These are phyloP conservation scores for Hypoxylon lienhwacheense DNA, from an alignment of 495 filamentous ascomycete genomes.

Conservation along the genomic window DNA sequence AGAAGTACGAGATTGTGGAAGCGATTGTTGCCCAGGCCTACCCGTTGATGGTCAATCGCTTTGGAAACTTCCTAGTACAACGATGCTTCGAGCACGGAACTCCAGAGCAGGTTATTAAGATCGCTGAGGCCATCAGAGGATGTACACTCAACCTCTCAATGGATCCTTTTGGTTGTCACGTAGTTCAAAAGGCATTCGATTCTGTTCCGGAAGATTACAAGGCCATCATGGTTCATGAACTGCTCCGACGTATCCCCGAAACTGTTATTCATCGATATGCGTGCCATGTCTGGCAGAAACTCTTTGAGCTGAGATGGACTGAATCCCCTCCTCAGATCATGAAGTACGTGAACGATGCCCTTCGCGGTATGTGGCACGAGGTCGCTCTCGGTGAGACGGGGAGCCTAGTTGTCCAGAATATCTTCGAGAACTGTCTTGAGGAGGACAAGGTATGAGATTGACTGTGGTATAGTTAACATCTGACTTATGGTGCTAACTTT, in stretches of 20 bases:
- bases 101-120: conserved; percentile 89
- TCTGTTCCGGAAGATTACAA: conserved; percentile 97
- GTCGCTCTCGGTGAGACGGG: conserved; percentile 96
- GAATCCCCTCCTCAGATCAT: conserved; percentile 96
- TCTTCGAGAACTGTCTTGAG: conserved; percentile 98
- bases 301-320: conserved; percentile 97
- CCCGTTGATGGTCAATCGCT: conserved; percentile 93
- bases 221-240: conserved; percentile 95
- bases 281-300: conserved; percentile 99
- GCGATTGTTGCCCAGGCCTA: conserved; percentile 96
- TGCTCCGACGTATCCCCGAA: conserved; percentile 92
- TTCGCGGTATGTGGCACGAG: conserved; percentile 98
- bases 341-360: conserved; percentile 94
- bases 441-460: conserved; percentile 88
- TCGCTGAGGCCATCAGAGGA: conserved; percentile 91
- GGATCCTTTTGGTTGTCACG: conserved; percentile 98
- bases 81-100: conserved; percentile 99
- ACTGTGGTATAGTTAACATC: background rate
- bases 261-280: conserved; percentile 98
- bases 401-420: conserved; percentile 97
- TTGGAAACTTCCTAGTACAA: conserved; percentile 98
- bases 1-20: conserved; percentile 96
- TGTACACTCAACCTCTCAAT: conserved; percentile 93
- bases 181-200: conserved; percentile 97
- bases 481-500: conserved; percentile 42